Evolutionary conservation across 495 filamentous ascomycete genomes (phyloP), one percentile per base, ranked within the genome.

Genomic region (Penicillium paxilli): DNA sequence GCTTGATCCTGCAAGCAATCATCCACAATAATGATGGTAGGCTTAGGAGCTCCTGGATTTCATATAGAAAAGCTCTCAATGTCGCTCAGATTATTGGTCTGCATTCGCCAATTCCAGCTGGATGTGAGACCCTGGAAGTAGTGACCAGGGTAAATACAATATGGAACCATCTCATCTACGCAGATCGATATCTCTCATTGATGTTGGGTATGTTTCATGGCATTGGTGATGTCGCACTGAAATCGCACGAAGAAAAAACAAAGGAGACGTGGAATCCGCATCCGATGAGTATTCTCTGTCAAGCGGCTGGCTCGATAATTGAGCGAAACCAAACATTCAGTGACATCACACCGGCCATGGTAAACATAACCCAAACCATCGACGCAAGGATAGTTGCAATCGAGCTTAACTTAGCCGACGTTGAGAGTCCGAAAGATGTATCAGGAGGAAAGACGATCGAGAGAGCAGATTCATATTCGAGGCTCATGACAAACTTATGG

Each of bases 301-400:
- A 51, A 4, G 35, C 81, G 8, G 69, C 67, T 11, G 77, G 75
- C 5, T 70, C 72, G 42, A 71, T 82, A 23, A 74, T 76, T 26
- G 79, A 82, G 41, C 64, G 78, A 4, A 80, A 79, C 51, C 70
- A 77, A 55, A 63, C 67, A 17, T 60, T 66, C 10, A 50, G 51
- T 57, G 11, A 59, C 51, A 54, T 63, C 59, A 28, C 70, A 68
- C 56, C 76, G 1, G 49, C 53, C 25, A 79, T 77, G 5, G 40
- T 76, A 1, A 55, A 71, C 30, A 63, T 82, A 44, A 78, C 81
- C 30, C 66, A 75, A 42, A 50, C 16, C 21, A 60, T 60, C 8
- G 53, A 60, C 44, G 19, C 48, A 35, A 28, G 5, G 5, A 5
- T 28, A 11, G 26, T 5, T 5, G 26, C 26, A 28, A 37, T 37